Base-by-base conservation (phyloP, 2,329 filamentous ascomycete genomes). In the Amylocarpus encephaloides region DNA sequence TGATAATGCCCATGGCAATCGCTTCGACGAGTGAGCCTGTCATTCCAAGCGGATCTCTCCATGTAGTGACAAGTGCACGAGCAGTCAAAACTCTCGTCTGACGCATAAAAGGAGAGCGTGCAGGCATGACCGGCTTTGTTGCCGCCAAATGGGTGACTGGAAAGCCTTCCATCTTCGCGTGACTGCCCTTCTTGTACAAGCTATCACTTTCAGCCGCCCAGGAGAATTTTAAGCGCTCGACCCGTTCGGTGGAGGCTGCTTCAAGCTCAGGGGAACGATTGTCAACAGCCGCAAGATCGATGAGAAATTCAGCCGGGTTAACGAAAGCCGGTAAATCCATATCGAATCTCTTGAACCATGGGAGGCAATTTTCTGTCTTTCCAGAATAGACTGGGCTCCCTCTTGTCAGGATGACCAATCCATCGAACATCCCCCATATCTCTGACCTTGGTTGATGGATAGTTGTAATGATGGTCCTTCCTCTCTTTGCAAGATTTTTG, bases 401-500 rank as follows among this genome's bases (percentile, higher is more conserved):
- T 58, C 74, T 77, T 1, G 84, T 82, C 2, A 91, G 66, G 11
- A 91, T 73, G 9, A 89, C 72, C 6, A 90, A 72, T 51, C 82
- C 80, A 64, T 90, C 86, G 61, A 91, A 87, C 13, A 89, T 73
- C 30, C 79, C 76, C 85, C 86, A 91, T 12, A 91, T 90, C 64
- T 90, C 86, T 0, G 85, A 88, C 16, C 86, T 75, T 16, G 86
- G 86, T 55, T 88, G 84, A 63, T 91, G 86, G 33, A 91, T 86
- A 0, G 85, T 88, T 0, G 82, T 83, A 12, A 90, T 77, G 48
- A 90, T 74, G 0, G 85, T 90, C 19, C 85, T 72, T 0, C 85
- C 85, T 62, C 84, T 84, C 33, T 72, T 72, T 0, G 85, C 83
- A 2, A 91, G 71, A 6, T 70, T 72, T 61, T 88, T 88, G 7